A percentile compares a stretch with the other conserved stretches of the same genome.
These are phyloP conservation scores for Auxenochlorella pyrenoidosa DNA, from an alignment of 139 green algal genomes.

Conservation along the genomic window DNA sequence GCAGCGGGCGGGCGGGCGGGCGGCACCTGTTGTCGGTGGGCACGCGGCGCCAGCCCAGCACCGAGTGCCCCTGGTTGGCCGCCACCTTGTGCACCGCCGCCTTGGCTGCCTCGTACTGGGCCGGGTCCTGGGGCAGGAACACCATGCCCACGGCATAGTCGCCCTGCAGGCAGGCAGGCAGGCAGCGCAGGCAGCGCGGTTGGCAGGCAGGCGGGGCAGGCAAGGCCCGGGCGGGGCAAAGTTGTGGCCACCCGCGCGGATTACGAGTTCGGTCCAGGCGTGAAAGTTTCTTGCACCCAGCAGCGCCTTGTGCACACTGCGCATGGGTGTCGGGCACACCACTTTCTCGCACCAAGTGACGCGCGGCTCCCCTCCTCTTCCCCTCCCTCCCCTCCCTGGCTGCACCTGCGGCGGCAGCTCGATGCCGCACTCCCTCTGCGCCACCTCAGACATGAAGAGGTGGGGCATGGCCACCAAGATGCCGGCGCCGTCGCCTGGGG, in stretches of 20 bases:
- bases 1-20: too few relatives aligned
- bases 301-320: too few relatives aligned
- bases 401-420: constrained; percentile 74
- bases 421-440: constrained; percentile 73
- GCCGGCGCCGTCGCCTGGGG: constrained; percentile 89
- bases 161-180: constrained; percentile 30
- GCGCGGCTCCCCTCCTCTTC: too few relatives aligned
- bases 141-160: constrained; percentile 90
- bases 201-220: background rate
- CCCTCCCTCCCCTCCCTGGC: too few relatives aligned
- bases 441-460: constrained; percentile 77
- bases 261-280: too few relatives aligned
- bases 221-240: background rate
- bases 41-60: constrained; percentile 90
- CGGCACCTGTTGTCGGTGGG: constrained; percentile 77
- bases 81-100: constrained; percentile 67
- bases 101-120: constrained; percentile 63
- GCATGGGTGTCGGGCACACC: too few relatives aligned
- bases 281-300: too few relatives aligned
- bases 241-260: too few relatives aligned
- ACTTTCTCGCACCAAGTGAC: too few relatives aligned
- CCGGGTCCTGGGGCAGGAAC: constrained; percentile 87
- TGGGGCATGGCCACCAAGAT: constrained; percentile 93
- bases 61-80: constrained; percentile 70
- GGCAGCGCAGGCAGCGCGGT: background rate